Evolutionary conservation across 306 rosid species (phyloP).

Genomic region (Vigna mungo): DNA sequence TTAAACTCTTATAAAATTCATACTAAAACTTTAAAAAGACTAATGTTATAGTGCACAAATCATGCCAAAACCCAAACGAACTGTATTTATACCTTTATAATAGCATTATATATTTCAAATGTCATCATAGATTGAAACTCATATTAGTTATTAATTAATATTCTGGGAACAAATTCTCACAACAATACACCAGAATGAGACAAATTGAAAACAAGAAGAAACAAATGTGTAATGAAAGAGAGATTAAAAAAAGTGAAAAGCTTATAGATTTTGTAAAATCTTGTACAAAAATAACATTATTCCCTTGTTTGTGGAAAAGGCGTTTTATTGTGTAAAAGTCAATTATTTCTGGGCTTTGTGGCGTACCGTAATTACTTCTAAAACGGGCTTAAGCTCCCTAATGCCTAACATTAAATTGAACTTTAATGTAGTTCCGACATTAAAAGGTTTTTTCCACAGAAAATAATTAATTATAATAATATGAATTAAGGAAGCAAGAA

Average conservation of each 20-base stretch:
- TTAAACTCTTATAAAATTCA: no score
- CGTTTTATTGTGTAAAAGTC: not conserved
- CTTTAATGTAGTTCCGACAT: no score
- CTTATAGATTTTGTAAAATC: not conserved
- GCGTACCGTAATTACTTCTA: not conserved
- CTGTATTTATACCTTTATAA: not conserved
- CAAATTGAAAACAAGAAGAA: not conserved
- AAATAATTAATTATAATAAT: no score
- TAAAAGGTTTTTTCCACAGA: no score
- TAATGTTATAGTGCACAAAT: no score
- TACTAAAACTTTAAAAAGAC: no score
- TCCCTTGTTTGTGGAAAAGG: not conserved
- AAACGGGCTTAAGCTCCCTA: not conserved
- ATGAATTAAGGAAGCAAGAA: not conserved
- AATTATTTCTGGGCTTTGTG: not conserved
- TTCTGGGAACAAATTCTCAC: not conserved
- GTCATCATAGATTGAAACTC: not conserved
- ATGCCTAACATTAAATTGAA: not conserved
- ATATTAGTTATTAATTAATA: not conserved
- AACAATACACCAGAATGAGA: not conserved
- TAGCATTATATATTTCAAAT: not conserved
- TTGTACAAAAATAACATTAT: not conserved
- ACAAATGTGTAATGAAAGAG: no score
- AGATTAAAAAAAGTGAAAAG: not conserved
- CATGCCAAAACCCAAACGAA: no score